These are phyloP conservation scores for Exophiala phaeomuriformis DNA, from an alignment of 2,329 filamentous ascomycete species.

Conservation along the genomic window DNA sequence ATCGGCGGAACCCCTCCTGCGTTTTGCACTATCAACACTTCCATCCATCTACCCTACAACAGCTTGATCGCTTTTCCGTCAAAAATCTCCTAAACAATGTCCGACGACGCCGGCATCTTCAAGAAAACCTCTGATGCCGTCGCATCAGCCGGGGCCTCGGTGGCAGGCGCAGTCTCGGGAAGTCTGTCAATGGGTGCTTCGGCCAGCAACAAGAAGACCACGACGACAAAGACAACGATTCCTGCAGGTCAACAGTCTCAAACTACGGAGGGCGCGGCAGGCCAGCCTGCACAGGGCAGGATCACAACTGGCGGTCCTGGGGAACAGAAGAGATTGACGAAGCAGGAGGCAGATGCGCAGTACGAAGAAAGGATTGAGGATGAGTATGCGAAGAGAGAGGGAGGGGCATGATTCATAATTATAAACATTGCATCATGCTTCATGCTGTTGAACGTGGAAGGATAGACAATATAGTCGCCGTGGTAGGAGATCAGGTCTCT, in stretches of 20 bases:
- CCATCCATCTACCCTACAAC: background rate
- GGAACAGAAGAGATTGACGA: conserved; percentile 20
- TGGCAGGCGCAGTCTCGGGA: conserved; percentile 23
- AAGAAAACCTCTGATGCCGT: conserved; percentile 24
- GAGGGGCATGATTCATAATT: conserved; percentile 13
- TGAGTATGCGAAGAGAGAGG: conserved; percentile 41
- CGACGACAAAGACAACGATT: conserved; percentile 15
- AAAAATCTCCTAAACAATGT: conserved; percentile 6
- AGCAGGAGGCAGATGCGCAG: conserved; percentile 30
- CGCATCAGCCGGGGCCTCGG: conserved; percentile 19
- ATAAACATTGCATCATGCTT: background rate
- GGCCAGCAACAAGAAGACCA: conserved; percentile 24
- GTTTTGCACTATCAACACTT: background rate
- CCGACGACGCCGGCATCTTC: conserved; percentile 19
- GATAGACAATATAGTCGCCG: background rate
- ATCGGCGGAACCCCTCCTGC: too few relatives aligned
- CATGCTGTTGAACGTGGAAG: background rate
- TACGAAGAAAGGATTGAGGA: conserved; percentile 44
- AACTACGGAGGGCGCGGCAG: conserved; percentile 28
- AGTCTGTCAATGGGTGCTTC: conserved; percentile 18
- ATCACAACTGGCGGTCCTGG: conserved; percentile 12
- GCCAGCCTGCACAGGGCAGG: conserved; percentile 12
- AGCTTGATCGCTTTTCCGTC: background rate
- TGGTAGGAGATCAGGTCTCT: too few relatives aligned
- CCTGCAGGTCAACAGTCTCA: conserved; percentile 10